phyloP scores from a whole-genome alignment of 164 flowering plant species.

The Chimonanthus praecox region DNA sequence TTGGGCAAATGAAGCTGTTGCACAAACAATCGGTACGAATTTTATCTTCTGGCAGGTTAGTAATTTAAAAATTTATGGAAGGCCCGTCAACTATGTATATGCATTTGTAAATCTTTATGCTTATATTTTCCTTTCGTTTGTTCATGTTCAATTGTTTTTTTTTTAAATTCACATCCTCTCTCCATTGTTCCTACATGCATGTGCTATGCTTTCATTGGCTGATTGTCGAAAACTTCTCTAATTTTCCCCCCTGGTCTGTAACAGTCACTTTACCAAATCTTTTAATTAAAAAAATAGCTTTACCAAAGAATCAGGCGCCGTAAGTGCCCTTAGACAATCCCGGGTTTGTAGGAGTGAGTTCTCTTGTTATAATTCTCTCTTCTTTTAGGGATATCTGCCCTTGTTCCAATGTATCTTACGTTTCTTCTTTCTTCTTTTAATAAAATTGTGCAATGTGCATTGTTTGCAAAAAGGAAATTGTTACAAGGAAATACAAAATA shows the following conservation, averaged over 20 bases:
- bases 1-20: slow-evolving; percentile 98
- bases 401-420: not conserved
- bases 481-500: no score
- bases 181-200: no score
- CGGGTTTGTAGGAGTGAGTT: not conserved
- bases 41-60: slow-evolving; percentile 99
- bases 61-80: not conserved
- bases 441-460: not conserved
- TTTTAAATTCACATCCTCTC: no score
- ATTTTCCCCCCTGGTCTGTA: no score
- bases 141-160: not conserved
- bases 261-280: no score
- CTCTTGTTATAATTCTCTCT: not conserved
- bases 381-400: not conserved
- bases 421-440: not conserved
- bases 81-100: not conserved
- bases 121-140: not conserved
- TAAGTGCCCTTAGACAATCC: no score
- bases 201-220: no score
- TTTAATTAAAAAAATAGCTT: no score
- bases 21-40: slow-evolving; percentile 74
- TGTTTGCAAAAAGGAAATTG: not conserved
- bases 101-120: not conserved
- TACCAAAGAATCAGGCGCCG: no score
- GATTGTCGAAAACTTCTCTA: no score